These are phyloP conservation scores for Saturnispora besseyi DNA, from an alignment of 805 yeast genomes.

Conservation along the genomic window DNA sequence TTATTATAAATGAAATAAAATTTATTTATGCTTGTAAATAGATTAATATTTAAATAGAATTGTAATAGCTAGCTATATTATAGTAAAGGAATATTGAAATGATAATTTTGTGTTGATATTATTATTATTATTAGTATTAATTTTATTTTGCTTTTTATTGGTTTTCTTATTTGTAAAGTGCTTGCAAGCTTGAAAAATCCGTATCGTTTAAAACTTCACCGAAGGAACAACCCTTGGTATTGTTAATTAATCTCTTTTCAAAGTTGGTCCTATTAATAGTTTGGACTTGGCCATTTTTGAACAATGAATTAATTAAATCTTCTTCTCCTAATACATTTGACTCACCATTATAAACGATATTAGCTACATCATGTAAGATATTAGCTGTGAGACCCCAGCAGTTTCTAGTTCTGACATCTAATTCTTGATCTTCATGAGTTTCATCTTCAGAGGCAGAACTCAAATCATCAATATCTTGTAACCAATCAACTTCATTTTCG, in stretches of 20 bases:
- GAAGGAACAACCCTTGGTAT: constrained; percentile 34
- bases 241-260: constrained; percentile 45
- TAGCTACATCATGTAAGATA: constrained; percentile 63
- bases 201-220: constrained; percentile 36
- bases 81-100: background rate
- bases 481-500: constrained; percentile 52
- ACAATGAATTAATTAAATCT: constrained; percentile 48
- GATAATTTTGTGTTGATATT: too few relatives aligned
- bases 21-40: background rate
- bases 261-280: constrained; percentile 38
- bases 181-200: constrained; percentile 35
- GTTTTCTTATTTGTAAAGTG: constrained; percentile 27
- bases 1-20: background rate
- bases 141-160: too few relatives aligned
- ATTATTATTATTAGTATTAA: too few relatives aligned
- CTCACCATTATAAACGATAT: constrained; percentile 37
- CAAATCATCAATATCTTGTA: constrained; percentile 48
- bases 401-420: constrained; percentile 45
- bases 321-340: constrained; percentile 47
- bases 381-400: constrained; percentile 83
- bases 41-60: background rate
- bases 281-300: constrained; percentile 44
- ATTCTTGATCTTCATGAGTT: constrained; percentile 29
- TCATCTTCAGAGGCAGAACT: constrained; percentile 47
- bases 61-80: background rate